Percentiles rank a stretch among this genome's conserved stretches.
These are phyloP conservation scores for Psilocybe azurescens DNA, from an alignment of 768 basidiomycete genomes.

Conservation along the genomic window DNA sequence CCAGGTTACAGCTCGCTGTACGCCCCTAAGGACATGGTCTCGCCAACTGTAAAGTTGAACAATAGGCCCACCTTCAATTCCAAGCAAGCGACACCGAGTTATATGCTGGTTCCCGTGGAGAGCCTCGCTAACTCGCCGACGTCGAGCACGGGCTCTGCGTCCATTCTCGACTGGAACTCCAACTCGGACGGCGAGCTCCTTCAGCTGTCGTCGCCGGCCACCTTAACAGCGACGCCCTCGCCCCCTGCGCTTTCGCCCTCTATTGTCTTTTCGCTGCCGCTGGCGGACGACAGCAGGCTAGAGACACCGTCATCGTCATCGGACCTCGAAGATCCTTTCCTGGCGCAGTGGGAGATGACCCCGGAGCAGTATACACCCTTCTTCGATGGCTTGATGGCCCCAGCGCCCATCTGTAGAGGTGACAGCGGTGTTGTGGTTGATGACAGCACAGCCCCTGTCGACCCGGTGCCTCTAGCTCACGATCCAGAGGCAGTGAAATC, in stretches of 20 bases:
- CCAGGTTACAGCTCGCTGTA: background rate
- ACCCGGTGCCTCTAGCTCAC: background rate
- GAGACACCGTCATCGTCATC: background rate
- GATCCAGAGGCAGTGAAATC: background rate
- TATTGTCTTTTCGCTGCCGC: conserved; percentile 6
- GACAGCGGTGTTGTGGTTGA: conserved; percentile 1
- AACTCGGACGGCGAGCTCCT: conserved; percentile 26
- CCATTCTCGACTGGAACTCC: conserved; percentile 28
- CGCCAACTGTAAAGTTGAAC: conserved; percentile 10
- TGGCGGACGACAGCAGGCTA: background rate
- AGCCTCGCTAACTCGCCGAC: conserved; percentile 22
- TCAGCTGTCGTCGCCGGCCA: conserved; percentile 18
- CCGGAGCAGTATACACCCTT: conserved; percentile 4
- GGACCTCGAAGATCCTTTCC: background rate
- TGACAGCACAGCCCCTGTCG: background rate
- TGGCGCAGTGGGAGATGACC: background rate
- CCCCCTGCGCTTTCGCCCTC: background rate
- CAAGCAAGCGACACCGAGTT: conserved; percentile 2
- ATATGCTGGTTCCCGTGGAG: conserved; percentile 19
- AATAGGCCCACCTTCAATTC: conserved; percentile 1
- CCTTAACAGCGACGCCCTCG: conserved; percentile 14
- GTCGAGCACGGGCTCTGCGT: conserved; percentile 28
- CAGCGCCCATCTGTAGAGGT: conserved; percentile 10
- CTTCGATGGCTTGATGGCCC: background rate
- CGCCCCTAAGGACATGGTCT: background rate